A percentile compares a stretch with the other conserved stretches of the same genome.
Conservation (phyloP, 1,284 basidiomycete species). For the Pisolithus thermaeus region DNA sequence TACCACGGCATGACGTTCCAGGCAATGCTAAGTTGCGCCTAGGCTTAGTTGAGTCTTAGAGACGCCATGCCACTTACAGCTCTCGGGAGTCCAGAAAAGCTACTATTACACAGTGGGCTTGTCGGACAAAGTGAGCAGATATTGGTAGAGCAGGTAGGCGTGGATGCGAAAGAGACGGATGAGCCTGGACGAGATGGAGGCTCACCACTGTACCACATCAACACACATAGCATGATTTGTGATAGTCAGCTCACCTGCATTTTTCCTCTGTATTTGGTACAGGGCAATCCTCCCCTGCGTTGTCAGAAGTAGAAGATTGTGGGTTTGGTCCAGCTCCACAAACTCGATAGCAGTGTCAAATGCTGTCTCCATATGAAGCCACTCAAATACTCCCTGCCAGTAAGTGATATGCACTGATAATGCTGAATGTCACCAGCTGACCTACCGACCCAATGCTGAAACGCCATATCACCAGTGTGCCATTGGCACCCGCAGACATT, state of each 20-base stretch:
- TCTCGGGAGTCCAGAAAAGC: too few relatives aligned
- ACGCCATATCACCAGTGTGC: not conserved
- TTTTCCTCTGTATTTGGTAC: too few relatives aligned
- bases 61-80: too few relatives aligned
- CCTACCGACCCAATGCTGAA: not conserved
- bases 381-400: not conserved
- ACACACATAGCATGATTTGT: too few relatives aligned
- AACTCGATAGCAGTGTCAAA: not conserved
- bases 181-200: not conserved
- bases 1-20: too few relatives aligned
- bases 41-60: too few relatives aligned
- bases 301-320: not conserved
- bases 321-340: not conserved
- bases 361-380: not conserved
- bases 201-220: too few relatives aligned
- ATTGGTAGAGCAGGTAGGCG: not conserved
- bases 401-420: not conserved
- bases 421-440: not conserved
- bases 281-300: not conserved
- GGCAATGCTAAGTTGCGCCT: too few relatives aligned
- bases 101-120: not conserved
- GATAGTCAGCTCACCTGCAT: too few relatives aligned
- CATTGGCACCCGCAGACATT: too few relatives aligned
- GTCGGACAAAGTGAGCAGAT: not conserved
- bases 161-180: not conserved